Conservation (phyloP, 306 rosid genomes). For the Ormosia semicastrata region DNA sequence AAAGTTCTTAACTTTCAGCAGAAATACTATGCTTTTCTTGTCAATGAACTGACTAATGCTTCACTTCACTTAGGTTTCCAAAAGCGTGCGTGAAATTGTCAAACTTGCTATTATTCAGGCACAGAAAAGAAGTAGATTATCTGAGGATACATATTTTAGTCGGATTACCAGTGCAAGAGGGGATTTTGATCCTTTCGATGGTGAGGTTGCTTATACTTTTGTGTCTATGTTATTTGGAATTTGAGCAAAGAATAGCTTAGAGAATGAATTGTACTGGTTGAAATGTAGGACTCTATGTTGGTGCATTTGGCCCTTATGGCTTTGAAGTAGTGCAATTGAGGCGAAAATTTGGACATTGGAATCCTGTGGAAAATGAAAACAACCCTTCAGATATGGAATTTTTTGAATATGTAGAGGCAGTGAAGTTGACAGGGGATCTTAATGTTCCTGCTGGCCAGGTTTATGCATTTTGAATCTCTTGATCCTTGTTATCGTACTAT, state of each 20-base stretch:
- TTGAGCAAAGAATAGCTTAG: not conserved
- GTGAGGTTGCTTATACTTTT: slow-evolving; percentile 42
- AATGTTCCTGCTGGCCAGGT: slow-evolving; percentile 99
- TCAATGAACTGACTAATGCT: slow-evolving; percentile 24
- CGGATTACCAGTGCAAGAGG: slow-evolving; percentile 68
- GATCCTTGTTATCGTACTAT: slow-evolving; percentile 8
- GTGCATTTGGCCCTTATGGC: slow-evolving; percentile 96
- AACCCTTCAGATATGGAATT: slow-evolving; percentile 69
- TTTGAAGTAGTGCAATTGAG: slow-evolving; percentile 84
- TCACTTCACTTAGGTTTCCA: slow-evolving; percentile 57
- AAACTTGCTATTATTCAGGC: slow-evolving; percentile 90
- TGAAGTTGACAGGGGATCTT: slow-evolving; percentile 94
- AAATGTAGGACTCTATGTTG: slow-evolving; percentile 82
- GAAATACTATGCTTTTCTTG: slow-evolving; percentile 14
- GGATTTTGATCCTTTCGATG: slow-evolving; percentile 86
- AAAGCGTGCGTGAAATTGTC: slow-evolving; percentile 82
- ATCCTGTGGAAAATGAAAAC: slow-evolving; percentile 46
- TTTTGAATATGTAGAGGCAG: slow-evolving; percentile 97
- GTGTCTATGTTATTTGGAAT: slow-evolving; percentile 2
- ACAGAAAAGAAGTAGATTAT: slow-evolving; percentile 69
- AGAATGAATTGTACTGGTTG: slow-evolving; percentile 28
- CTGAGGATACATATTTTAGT: slow-evolving; percentile 70
- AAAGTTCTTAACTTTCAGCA: not conserved
- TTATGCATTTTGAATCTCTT: slow-evolving; percentile 23
- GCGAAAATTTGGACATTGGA: slow-evolving; percentile 95